Base-by-base conservation (phyloP, 495 filamentous ascomycete genomes). In the Aspergillus sclerotioniger region DNA sequence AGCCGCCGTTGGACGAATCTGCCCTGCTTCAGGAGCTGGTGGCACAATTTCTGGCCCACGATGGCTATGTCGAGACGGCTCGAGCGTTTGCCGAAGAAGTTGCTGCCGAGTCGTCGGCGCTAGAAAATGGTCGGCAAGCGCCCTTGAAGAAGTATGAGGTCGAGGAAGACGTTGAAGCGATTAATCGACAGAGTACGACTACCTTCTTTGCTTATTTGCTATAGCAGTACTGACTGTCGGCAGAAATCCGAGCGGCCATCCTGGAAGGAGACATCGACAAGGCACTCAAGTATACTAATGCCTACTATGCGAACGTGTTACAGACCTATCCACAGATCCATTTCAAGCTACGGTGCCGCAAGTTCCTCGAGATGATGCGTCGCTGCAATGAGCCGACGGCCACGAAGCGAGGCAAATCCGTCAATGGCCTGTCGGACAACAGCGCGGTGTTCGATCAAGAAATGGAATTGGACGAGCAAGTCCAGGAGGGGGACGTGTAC, bases 301-400 rank as follows among this genome's bases (percentile, higher is more conserved):
- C 77, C 6, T 91, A 84, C 63, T 98, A 96, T 67, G 87, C 90
- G 9, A 76, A 79, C 20, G 94, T 98, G 7, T 80, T 99, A 10
- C 80, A 84, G 41, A 83, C 90, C n/a, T 90, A 96, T 61, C 85
- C 90, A 31, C 87, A 92, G 41, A 92, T 97, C 28, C 88, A 91
- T 69, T 99, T 98, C 73, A 87, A 90, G 54, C 78, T 99, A 48
- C 84, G 87, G 56, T 96, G 94, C 66, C 83, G 91, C 60, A 96
- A 93, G 71, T 96, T 97, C 66, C 84, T 98, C 49, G 94, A 98
- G 72, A 96, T 98, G 90, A 93, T 96, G 61, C 87, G 92, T 21
- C 84, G 81, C 56, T 87, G 84, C 57, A 87, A 85, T 13, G 91
- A 96, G 59, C 73, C 59, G 48, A 66, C 63, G 25, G 64, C 72